Conservation (phyloP, 108 stramenopile species). For the Nitzschia palea region DNA sequence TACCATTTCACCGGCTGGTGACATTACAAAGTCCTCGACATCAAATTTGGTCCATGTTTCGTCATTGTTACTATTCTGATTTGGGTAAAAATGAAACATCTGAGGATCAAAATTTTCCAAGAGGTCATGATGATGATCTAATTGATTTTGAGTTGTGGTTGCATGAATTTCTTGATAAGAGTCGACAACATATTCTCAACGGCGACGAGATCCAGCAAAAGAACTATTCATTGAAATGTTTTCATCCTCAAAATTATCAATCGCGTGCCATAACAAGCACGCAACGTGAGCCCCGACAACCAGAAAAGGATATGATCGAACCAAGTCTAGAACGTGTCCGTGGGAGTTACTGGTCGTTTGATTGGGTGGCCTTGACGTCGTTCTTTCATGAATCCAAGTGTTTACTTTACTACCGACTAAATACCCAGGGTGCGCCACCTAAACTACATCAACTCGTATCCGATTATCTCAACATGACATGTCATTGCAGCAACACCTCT, state of each 20-base stretch:
- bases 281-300: background rate
- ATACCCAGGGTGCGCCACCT: background rate
- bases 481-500: background rate
- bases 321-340: background rate
- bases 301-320: background rate
- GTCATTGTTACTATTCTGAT: slow-evolving; percentile 12
- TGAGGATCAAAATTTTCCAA: background rate
- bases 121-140: background rate
- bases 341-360: slow-evolving; percentile 2
- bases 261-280: background rate
- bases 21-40: slow-evolving; percentile 12
- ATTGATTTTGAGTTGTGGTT: slow-evolving; percentile 4
- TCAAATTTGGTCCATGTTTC: slow-evolving; percentile 22
- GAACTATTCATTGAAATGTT: background rate
- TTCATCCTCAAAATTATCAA: slow-evolving; percentile 15
- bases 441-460: background rate
- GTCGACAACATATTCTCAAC: background rate
- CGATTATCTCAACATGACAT: background rate
- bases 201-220: slow-evolving; percentile 7
- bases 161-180: slow-evolving; percentile 1
- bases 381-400: slow-evolving; percentile 21
- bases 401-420: slow-evolving; percentile 8
- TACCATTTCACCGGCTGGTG: slow-evolving; percentile 4
- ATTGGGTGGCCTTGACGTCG: slow-evolving; percentile 12
- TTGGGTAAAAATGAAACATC: slow-evolving; percentile 8